phyloP scores from a whole-genome alignment of 1,139 yeast species.

The Zygosaccharomyces pseudobailii region DNA sequence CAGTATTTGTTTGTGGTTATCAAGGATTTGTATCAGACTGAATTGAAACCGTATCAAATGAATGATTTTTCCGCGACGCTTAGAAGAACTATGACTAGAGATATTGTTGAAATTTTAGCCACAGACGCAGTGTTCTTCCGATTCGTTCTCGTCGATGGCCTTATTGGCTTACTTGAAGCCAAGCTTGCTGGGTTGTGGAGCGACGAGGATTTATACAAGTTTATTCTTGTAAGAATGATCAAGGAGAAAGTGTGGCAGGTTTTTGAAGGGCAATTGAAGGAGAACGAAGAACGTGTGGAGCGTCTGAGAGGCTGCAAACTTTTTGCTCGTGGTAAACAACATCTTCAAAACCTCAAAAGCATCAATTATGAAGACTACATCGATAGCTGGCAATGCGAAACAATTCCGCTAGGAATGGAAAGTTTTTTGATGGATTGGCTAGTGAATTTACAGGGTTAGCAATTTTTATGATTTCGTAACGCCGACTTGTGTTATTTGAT shows the following conservation, averaged over 20 bases:
- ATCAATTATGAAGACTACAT: slow-evolving; percentile 19
- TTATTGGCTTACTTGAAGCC: slow-evolving; percentile 22
- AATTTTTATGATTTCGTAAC: too few species aligned
- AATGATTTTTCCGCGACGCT: slow-evolving; percentile 6
- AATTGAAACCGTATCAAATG: slow-evolving; percentile 11
- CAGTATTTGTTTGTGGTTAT: slow-evolving; percentile 28
- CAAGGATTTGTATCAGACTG: slow-evolving; percentile 23
- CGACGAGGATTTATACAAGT: slow-evolving; percentile 23
- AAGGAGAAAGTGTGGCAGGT: slow-evolving; percentile 26
- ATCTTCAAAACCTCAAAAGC: slow-evolving; percentile 13
- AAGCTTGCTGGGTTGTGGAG: slow-evolving; percentile 26
- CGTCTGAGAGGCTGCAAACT: slow-evolving; percentile 12
- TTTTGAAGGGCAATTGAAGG: slow-evolving; percentile 4
- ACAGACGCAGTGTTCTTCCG: slow-evolving; percentile 15
- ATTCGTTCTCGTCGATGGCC: slow-evolving; percentile 22
- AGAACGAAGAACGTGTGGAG: slow-evolving; percentile 1
- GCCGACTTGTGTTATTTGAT: background rate
- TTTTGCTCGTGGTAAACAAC: slow-evolving; percentile 15
- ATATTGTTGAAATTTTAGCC: slow-evolving; percentile 16
- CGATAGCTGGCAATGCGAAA: slow-evolving; percentile 17
- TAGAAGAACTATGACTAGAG: slow-evolving; percentile 13
- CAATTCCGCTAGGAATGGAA: slow-evolving; percentile 15
- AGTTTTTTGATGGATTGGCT: slow-evolving; percentile 23
- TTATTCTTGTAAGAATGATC: slow-evolving; percentile 21
- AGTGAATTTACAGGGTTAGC: slow-evolving; percentile 14